Conservation (phyloP, 2,329 filamentous ascomycete species). For the Pseudogymnoascus sp. region DNA sequence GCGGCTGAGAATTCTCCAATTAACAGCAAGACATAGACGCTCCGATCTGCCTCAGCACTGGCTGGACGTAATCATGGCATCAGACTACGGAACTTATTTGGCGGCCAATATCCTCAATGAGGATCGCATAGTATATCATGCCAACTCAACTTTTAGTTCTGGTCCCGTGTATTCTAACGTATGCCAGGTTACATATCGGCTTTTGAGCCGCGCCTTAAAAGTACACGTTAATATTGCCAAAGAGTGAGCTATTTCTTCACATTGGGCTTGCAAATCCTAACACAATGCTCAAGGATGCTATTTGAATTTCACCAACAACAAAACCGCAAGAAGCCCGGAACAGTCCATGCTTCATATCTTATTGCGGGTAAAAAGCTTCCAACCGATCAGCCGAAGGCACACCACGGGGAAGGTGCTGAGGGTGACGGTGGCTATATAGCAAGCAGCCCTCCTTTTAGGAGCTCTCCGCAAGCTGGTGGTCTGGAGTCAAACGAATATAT, state of each 20-base stretch:
- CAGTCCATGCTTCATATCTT: slow-evolving; percentile 88
- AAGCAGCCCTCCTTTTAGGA: slow-evolving; percentile 42
- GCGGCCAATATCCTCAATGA: slow-evolving; percentile 28
- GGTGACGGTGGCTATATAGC: slow-evolving; percentile 60
- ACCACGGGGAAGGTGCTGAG: slow-evolving; percentile 27
- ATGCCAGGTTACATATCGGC: slow-evolving; percentile 72
- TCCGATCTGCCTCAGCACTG: not conserved
- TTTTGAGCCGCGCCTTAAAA: slow-evolving; percentile 72
- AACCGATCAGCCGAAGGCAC: not conserved
- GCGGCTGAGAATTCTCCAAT: not conserved
- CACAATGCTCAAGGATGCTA: slow-evolving; percentile 56
- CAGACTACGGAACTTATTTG: slow-evolving; percentile 27
- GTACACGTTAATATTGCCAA: slow-evolving; percentile 84
- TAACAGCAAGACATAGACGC: not conserved
- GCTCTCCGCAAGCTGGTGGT: slow-evolving; percentile 41
- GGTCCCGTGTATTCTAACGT: slow-evolving; percentile 11
- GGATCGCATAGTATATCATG: slow-evolving; percentile 24
- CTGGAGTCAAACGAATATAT: slow-evolving; percentile 34
- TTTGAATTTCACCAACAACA: slow-evolving; percentile 77
- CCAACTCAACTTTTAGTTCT: not conserved
- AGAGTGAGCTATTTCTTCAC: slow-evolving; percentile 45
- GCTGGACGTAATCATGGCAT: slow-evolving; percentile 3
- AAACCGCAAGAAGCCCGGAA: slow-evolving; percentile 63
- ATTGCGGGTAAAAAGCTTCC: slow-evolving; percentile 58
- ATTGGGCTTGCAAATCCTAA: not conserved